Evolutionary conservation across 2,329 filamentous ascomycete genomes (phyloP).

Genomic region (Monilinia polystroma): DNA sequence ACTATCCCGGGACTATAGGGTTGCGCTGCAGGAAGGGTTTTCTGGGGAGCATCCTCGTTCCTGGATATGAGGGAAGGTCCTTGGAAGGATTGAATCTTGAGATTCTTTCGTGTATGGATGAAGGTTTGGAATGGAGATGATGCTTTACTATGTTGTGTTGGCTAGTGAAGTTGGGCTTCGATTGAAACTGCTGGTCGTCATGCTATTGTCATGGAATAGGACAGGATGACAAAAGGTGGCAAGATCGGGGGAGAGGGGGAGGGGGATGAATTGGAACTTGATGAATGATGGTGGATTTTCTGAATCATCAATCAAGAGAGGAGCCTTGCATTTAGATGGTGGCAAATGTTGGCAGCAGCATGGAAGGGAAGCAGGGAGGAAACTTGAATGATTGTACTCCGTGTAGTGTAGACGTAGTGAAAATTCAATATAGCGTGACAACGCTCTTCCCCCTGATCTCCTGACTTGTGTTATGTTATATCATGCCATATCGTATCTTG

Average conservation of each 20-base stretch:
- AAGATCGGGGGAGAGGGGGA: neutral
- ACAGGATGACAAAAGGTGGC: neutral
- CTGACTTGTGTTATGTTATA: neutral
- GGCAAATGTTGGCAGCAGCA: neutral
- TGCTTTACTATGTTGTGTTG: neutral
- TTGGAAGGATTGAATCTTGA: neutral
- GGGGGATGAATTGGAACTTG: neutral
- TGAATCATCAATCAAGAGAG: neutral
- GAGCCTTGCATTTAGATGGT: conserved; percentile 2
- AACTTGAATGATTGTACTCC: too few species aligned
- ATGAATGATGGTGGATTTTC: conserved; percentile 2
- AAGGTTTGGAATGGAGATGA: neutral
- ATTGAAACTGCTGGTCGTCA: neutral
- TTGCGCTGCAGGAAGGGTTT: conserved; percentile 8
- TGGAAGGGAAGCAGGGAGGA: too few species aligned
- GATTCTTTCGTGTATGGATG: conserved; percentile 6
- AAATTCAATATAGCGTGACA: neutral
- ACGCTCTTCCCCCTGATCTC: neutral
- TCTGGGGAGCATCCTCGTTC: conserved; percentile 16
- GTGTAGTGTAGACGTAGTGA: neutral
- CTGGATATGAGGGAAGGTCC: conserved; percentile 6
- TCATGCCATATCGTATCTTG: neutral
- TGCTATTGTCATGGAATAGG: conserved; percentile 2
- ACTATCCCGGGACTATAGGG: conserved; percentile 3
- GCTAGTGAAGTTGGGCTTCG: neutral